A percentile compares a stretch with the other conserved stretches of the same genome.
Conservation (phyloP, 2,329 filamentous ascomycete species). For the Claviceps spartinae region DNA sequence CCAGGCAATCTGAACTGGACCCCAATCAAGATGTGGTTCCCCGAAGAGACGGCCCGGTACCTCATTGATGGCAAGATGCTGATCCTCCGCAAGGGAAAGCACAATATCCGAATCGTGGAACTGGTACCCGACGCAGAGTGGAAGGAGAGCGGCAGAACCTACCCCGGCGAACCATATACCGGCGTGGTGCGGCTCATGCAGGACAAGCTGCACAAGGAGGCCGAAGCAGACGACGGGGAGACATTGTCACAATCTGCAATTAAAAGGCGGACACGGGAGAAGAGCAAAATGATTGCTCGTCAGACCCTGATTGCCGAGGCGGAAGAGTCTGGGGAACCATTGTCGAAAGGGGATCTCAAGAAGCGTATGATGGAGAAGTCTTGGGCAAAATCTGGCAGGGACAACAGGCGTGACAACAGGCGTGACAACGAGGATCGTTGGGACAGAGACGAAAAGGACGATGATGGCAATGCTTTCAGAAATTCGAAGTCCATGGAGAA, state of each 20-base stretch:
- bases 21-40: slow-evolving; percentile 45
- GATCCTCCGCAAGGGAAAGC: slow-evolving; percentile 49
- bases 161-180: slow-evolving; percentile 39
- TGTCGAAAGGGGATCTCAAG: no score
- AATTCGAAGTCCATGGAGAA: no score
- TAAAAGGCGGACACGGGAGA: background rate
- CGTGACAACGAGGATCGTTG: no score
- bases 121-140: slow-evolving; percentile 44
- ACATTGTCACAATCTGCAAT: slow-evolving; percentile 10
- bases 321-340: no score
- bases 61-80: slow-evolving; percentile 46
- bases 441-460: no score
- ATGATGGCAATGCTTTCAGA: no score
- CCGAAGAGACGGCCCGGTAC: slow-evolving; percentile 43
- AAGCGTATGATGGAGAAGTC: no score
- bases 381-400: no score
- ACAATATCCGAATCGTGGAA: slow-evolving; percentile 48
- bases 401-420: no score
- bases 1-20: slow-evolving; percentile 45
- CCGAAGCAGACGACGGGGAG: slow-evolving; percentile 18
- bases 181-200: slow-evolving; percentile 33
- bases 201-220: slow-evolving; percentile 22
- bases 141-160: slow-evolving; percentile 31
- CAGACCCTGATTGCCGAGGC: no score
- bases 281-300: no score